phyloP scores from a whole-genome alignment of 805 yeast species.

The Monosporozyma aquatica region DNA sequence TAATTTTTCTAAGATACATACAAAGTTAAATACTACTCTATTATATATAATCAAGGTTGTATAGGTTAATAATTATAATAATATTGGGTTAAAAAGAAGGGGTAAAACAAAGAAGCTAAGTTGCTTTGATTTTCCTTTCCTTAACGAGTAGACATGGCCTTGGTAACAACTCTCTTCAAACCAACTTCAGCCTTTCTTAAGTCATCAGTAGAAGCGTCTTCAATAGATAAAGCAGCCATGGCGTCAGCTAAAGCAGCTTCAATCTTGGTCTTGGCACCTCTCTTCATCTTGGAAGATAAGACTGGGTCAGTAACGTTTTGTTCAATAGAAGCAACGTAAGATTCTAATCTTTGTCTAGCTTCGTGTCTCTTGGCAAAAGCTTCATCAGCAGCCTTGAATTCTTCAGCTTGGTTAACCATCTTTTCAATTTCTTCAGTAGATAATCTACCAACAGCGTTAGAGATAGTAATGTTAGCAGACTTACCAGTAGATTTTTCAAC shows the following conservation, averaged over 20 bases:
- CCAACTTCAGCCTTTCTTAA: conserved; percentile 98
- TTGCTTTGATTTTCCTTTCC: conserved; percentile 13
- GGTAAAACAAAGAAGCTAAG: not conserved
- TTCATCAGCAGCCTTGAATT: conserved; percentile 97
- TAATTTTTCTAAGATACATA: conserved; percentile 7
- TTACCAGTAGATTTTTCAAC: conserved; percentile 98
- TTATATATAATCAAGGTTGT: conserved; percentile 2
- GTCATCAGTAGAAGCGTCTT: conserved; percentile 94
- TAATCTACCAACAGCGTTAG: conserved; percentile 98
- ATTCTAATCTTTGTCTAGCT: conserved; percentile 98
- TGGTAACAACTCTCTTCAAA: conserved; percentile 98
- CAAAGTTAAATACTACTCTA: conserved; percentile 3
- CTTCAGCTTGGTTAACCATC: conserved; percentile 98
- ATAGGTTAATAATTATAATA: not conserved
- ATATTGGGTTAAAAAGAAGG: no score
- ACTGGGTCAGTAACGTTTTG: conserved; percentile 96
- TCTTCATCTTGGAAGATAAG: conserved; percentile 94
- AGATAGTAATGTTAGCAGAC: conserved; percentile 95
- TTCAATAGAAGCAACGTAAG: conserved; percentile 94
- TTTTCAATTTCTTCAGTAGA: conserved; percentile 93
- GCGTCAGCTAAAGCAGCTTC: conserved; percentile 98
- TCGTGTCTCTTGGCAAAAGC: conserved; percentile 99
- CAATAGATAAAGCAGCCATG: conserved; percentile 92
- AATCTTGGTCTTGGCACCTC: conserved; percentile 92
- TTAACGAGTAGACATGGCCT: conserved; percentile 98